These are phyloP conservation scores for Diplotaxis tenuifolia DNA, from an alignment of 345 rosid genomes.

Conservation along the genomic window DNA sequence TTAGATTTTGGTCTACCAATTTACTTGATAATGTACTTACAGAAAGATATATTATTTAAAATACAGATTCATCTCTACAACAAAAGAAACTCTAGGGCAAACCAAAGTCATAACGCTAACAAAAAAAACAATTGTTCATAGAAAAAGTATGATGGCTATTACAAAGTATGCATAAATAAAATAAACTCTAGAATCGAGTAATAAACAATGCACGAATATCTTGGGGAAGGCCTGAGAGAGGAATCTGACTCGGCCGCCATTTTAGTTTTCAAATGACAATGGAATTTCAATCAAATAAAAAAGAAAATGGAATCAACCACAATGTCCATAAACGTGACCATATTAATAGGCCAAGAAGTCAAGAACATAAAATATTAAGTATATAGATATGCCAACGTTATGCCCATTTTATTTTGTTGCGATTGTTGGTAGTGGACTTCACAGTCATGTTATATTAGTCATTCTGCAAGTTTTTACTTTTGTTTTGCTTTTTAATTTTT, in stretches of 20 bases:
- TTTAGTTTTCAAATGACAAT: neutral
- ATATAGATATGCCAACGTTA: neutral
- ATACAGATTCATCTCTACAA: neutral
- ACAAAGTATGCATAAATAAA: neutral
- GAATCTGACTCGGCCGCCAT: neutral
- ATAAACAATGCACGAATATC: neutral
- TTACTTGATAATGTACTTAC: neutral
- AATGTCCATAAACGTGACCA: neutral
- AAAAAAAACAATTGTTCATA: neutral
- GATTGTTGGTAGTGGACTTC: conserved; percentile 25
- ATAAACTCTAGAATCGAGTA: neutral
- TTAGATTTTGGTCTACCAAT: neutral
- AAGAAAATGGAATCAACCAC: no score
- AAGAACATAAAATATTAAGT: neutral
- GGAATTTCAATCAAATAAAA: no score
- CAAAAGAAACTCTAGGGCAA: neutral
- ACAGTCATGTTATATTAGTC: conserved; percentile 1
- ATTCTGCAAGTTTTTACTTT: neutral
- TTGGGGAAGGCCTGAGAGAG: neutral
- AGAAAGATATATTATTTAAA: neutral
- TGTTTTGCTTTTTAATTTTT: neutral
- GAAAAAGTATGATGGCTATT: neutral
- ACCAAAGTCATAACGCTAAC: neutral
- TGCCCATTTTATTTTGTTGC: neutral
- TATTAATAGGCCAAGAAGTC: neutral